Evolutionary conservation across 768 basidiomycete genomes (phyloP), one percentile per base, ranked within the genome.

Genomic region (Omphalotus guepiniiformis): DNA sequence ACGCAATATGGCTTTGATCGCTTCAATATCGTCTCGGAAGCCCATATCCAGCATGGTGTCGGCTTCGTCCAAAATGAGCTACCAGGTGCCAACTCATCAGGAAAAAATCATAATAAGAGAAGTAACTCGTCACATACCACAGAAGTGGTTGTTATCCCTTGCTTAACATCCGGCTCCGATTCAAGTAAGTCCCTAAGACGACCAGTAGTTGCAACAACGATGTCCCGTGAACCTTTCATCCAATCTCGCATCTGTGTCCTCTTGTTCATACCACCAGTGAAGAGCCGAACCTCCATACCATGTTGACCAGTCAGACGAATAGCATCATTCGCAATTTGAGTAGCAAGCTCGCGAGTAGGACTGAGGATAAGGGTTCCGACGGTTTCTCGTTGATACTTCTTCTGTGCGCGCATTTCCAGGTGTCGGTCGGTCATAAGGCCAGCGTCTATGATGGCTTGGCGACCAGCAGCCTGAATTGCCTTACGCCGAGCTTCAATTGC

Each of bases 31-130:
- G 19, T 83, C 78, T 3, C 86, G 78, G 78, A 95, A 96, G 55
- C 93, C 93, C 85, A 93, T 87, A 48, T 93, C 90, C 9, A 97
- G 72, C 11, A 95, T 73, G 0, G 86, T 89, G 58, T 98, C 93
- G 9, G 92, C 90, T 62, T 96, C 92, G 58, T 98, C 96, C 48
- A 98, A 72, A 50, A 98, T 76, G 43, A 98, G 76, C 88, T 92
- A 53, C 9, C 29, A 42, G 15, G n/a, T n/a, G n/a, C n/a, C n/a
- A n/a, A 52, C 11, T 16, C 26, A 25, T 3, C 18, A 43, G 34
- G 48, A n/a, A 49, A 54, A 25, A 51, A 47, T n/a, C 21, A 19
- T 37, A 29, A 51, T 28, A 18, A 29, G 48, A 28, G 16, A 25
- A 22, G 15, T 35, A 39, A 39, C 32, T 6, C 28, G 28, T 21